Conservation (phyloP, 2,329 filamentous ascomycete species). For the Talaromyces sp. region DNA sequence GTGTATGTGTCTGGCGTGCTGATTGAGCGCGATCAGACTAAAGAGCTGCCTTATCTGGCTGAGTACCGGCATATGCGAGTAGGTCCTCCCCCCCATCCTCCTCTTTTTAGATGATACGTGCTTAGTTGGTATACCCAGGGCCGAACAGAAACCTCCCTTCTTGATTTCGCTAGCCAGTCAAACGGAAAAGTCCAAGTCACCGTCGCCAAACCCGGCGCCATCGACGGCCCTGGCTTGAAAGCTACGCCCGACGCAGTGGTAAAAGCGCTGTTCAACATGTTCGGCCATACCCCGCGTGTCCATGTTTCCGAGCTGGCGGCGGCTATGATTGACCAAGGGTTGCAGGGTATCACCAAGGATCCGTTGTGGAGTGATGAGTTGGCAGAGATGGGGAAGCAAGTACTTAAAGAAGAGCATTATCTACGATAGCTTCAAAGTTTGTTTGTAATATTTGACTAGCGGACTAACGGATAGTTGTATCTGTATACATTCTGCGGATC, state of each 20-base stretch:
- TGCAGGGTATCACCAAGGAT: neutral
- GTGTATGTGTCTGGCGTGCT: no score
- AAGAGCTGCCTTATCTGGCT: no score
- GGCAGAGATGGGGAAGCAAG: neutral
- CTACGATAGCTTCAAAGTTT: no score
- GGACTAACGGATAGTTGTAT: no score
- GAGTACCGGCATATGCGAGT: neutral
- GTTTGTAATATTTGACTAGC: no score
- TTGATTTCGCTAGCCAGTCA: neutral
- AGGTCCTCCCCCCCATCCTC: neutral
- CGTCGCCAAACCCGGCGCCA: neutral
- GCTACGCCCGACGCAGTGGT: neutral
- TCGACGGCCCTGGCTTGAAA: neutral
- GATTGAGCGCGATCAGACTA: no score
- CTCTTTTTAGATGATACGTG: slow-evolving; percentile 16
- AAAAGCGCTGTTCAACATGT: neutral
- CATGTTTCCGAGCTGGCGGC: neutral
- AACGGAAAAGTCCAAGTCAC: neutral
- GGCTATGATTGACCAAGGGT: neutral
- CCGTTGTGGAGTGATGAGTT: neutral
- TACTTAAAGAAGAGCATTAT: neutral
- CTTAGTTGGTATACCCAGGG: slow-evolving; percentile 18
- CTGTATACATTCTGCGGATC: no score
- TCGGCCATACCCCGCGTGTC: neutral
- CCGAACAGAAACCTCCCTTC: neutral